Evolutionary conservation across 495 filamentous ascomycete species (phyloP).

Genomic region (Podospora pseudocomata): DNA sequence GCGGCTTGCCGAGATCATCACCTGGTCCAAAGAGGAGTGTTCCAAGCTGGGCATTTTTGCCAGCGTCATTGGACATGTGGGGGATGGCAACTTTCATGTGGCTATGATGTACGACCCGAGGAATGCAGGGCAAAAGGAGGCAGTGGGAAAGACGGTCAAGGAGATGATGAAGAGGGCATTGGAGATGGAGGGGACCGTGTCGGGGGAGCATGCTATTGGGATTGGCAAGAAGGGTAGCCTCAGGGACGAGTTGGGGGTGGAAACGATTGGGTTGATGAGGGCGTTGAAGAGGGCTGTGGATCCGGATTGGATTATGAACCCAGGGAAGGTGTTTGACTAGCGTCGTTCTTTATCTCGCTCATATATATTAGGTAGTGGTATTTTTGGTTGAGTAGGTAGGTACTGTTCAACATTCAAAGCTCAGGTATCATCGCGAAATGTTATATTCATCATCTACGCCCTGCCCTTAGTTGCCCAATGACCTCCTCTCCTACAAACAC

Average conservation of each 20-base stretch:
- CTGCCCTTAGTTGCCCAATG: not conserved
- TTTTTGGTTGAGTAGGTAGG: too few species aligned
- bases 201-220: conserved; percentile 37
- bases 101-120: conserved; percentile 34
- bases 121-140: conserved; percentile 21
- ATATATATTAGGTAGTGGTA: too few species aligned
- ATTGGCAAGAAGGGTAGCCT: conserved; percentile 36
- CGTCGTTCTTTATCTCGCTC: too few species aligned
- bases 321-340: conserved; percentile 37
- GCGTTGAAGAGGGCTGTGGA: conserved; percentile 32
- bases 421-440: too few species aligned
- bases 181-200: conserved; percentile 39
- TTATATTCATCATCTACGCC: not conserved
- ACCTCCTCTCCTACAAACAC: conserved; percentile 7
- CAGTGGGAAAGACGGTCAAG: conserved; percentile 23
- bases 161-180: conserved; percentile 34
- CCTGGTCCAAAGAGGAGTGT: conserved; percentile 61
- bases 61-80: conserved; percentile 71
- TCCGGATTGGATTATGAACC: conserved; percentile 36
- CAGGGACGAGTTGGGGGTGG: conserved; percentile 31
- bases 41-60: conserved; percentile 61
- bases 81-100: conserved; percentile 43
- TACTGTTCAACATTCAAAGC: too few species aligned
- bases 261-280: conserved; percentile 34
- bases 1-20: conserved; percentile 64